Conservation (phyloP, 257 asterid genomes). For the Osmanthus fragrans region DNA sequence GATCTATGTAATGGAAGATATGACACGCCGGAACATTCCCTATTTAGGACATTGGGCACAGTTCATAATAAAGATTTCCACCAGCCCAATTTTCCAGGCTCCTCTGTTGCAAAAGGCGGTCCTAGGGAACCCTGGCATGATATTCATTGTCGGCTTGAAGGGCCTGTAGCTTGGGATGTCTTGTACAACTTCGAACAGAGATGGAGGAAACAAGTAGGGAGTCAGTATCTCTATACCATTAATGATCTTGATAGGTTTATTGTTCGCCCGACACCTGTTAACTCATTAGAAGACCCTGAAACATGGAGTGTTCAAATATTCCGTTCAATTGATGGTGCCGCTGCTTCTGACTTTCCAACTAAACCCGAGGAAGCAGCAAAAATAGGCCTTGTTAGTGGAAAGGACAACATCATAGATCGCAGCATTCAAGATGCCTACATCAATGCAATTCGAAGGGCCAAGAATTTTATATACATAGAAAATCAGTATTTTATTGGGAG, state of each 20-base stretch:
- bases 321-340: conserved; percentile 84
- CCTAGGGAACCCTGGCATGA: conserved; percentile 99
- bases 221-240: conserved; percentile 36
- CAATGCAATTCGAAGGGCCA: conserved; percentile 83
- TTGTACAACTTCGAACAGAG: conserved; percentile 87
- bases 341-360: conserved; percentile 57
- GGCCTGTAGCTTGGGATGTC: conserved; percentile 95
- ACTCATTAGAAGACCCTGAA: conserved; percentile 44
- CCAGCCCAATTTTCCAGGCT: conserved; percentile 81
- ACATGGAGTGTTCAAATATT: conserved; percentile 85
- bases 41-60: conserved; percentile 58
- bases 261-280: conserved; percentile 41
- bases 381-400: conserved; percentile 65
- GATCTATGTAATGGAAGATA: conserved; percentile 92
- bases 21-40: conserved; percentile 60
- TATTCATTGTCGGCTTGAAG: conserved; percentile 76
- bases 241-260: conserved; percentile 46
- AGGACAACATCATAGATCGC: conserved; percentile 61
- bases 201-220: conserved; percentile 71
- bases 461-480: conserved; percentile 78
- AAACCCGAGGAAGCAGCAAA: conserved; percentile 46
- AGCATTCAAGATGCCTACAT: conserved; percentile 92
- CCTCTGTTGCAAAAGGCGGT: conserved; percentile 74
- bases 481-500: conserved; percentile 90
- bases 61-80: conserved; percentile 74